Evolutionary conservation across 495 filamentous ascomycete genomes (phyloP), one percentile per base, ranked within the genome.

Genomic region (Schizothecium vesticola): DNA sequence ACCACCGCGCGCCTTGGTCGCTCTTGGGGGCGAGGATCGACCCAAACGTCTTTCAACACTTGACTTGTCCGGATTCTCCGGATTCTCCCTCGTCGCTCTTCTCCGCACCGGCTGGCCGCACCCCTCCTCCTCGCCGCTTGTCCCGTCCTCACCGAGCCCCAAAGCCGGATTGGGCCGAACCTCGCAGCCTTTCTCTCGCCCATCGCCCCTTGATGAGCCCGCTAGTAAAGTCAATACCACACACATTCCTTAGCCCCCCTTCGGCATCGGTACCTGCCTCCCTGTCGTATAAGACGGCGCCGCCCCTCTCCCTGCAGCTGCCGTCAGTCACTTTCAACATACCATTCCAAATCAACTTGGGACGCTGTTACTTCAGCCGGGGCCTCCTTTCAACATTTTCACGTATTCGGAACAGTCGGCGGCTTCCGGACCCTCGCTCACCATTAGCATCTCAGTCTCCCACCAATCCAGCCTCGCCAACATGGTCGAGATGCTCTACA

Each of bases 171-270:
- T 36, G 33, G 26, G 24, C 31, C 56, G 57, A 28, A 28, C 6
- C 31, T 31, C 25, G 43, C 63, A 58, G 51, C 65, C 64, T 26
- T 67, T 51, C 59, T 19, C 62, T 51, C 58, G 25, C 63, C 66
- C 28, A 43, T 63, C 62, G 19, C 65, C 65, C 24, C 25, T 73
- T 71, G 68, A 80, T 80, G 78, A 79, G 58, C 74, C 73, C 69
- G 78, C 69, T 80, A 80, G 69, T 80, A 71, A 80, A 72, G 77
- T 68, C 51, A 63, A 65, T 69, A 28, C 65, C 61, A 59, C 61
- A 55, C 66, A 26, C 24, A 65, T 36, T 60, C 59, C 57, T 67
- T 59, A 31, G 28, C 59, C 56, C 57, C 43, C 73, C 60, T 64
- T 67, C 70, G 69, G 72, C 73, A 73, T 71, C 63, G 75, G 73